Conservation (phyloP, 352 stramenopile genomes). For the Pythium rhizo-oryzae region DNA sequence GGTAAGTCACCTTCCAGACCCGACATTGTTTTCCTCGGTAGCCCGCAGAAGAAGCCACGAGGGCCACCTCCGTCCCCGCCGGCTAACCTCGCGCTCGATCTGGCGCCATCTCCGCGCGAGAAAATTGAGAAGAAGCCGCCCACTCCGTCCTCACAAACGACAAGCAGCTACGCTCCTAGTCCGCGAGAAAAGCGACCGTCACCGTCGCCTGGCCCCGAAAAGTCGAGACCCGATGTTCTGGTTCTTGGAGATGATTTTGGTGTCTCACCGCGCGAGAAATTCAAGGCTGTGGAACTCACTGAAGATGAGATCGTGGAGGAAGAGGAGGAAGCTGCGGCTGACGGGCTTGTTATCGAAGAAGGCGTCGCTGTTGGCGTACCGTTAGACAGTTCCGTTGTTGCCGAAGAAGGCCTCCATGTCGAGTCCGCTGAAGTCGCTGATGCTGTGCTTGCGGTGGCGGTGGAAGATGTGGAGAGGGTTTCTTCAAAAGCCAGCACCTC, state of each 20-base stretch:
- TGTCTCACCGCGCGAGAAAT: slow-evolving; percentile 1
- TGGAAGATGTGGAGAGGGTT: not conserved
- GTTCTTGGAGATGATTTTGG: not conserved
- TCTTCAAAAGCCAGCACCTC: not conserved
- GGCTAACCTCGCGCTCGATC: slow-evolving; percentile 6
- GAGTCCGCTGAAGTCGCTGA: slow-evolving; percentile 12
- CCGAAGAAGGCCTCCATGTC: not conserved
- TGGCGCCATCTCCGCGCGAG: slow-evolving; percentile 8
- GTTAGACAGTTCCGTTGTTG: slow-evolving; percentile 12
- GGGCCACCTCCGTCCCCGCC: slow-evolving; percentile 12
- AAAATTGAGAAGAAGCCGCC: not conserved
- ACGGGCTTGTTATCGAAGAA: slow-evolving; percentile 13
- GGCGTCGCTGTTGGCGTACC: slow-evolving; percentile 22
- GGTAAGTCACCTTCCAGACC: slow-evolving; percentile 11
- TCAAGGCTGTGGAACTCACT: slow-evolving; percentile 6
- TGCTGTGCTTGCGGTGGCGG: slow-evolving; percentile 1
- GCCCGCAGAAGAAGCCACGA: slow-evolving; percentile 19
- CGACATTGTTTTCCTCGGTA: slow-evolving; percentile 28
- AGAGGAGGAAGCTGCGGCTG: not conserved
- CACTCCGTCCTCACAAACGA: not conserved
- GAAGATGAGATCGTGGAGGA: slow-evolving; percentile 2
- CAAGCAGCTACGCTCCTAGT: not conserved
- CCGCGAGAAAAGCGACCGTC: slow-evolving; percentile 3
- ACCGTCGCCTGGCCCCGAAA: not conserved
- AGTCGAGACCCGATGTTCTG: not conserved